These are phyloP conservation scores for Penstemon barbatus DNA, from an alignment of 257 asterid species.

Conservation along the genomic window DNA sequence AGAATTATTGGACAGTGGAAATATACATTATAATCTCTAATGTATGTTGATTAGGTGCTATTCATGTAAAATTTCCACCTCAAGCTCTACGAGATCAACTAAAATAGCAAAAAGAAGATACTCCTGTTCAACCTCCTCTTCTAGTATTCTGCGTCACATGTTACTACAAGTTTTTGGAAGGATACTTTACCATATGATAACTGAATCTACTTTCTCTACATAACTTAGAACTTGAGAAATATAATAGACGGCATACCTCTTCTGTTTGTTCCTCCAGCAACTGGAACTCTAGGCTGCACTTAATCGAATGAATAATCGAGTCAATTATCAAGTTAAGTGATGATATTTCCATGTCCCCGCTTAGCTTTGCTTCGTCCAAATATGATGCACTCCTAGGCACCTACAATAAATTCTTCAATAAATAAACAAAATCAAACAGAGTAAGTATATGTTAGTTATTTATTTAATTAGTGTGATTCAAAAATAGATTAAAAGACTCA, in stretches of 20 bases:
- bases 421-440: neutral
- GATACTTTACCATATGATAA: neutral
- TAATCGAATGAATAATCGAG: constrained; percentile 45
- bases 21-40: neutral
- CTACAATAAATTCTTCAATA: constrained; percentile 34
- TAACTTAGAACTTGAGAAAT: neutral
- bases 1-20: constrained; percentile 1
- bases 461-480: too few species aligned
- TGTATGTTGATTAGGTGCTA: neutral
- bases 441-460: too few species aligned
- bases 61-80: neutral
- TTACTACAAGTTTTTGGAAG: too few species aligned
- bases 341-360: constrained; percentile 25
- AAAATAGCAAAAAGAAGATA: neutral
- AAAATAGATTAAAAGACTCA: too few species aligned
- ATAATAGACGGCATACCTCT: constrained; percentile 39
- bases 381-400: constrained; percentile 32
- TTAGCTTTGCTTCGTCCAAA: constrained; percentile 25
- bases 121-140: neutral
- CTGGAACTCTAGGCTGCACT: constrained; percentile 47
- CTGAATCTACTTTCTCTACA: too few species aligned
- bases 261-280: constrained; percentile 39
- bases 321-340: constrained; percentile 43
- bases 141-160: too few species aligned
- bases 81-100: neutral